Evolutionary conservation across 805 yeast species (phyloP), one percentile per base, ranked within the genome.

Genomic region (Saccharomycopsis sp.): DNA sequence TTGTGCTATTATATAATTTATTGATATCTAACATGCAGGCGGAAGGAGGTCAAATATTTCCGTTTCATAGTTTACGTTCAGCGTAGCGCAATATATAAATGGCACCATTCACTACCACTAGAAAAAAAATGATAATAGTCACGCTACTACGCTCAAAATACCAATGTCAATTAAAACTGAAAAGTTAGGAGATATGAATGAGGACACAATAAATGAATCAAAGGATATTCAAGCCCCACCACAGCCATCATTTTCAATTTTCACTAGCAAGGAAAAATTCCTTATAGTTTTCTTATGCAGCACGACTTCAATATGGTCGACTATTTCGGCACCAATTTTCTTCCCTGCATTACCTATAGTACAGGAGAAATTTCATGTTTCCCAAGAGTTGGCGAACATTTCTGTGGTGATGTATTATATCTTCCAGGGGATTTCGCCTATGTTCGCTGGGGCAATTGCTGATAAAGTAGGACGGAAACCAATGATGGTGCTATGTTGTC

Each of bases 401-500:
- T 76, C 94, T 1, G 81, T 88, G 28, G 88, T 87, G 1, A 79
- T 85, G 0, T 87, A 86, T 54, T 71, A 84, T 41, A 59, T 85
- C 8, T 71, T 82, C 44, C 96, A 87, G 62, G 95, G 94, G 1
- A 46, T 85, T 0, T 62, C 84, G 0, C 96, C 96, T 0, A 44
- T 44, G 47, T 38, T 43, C 29, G 27, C 43, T 20, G 50, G 38
- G 11, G 71, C 83, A 1, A 58, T 85, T 13, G 81, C 86, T 0
- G 96, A 87, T 57, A 57, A 66, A 2, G 63, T 60, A 56, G 96
- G 96, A 4, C 72, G 95, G 56, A 63, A 95, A 41, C 88, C 93
- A 0, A 67, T 80, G 0, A 20, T 23, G 14, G 9, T 41, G 6
- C 42, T 63, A 3, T 79, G 87, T 29, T 58, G 82, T 22, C 5